Evolutionary conservation across 257 asterid species (phyloP).

Genomic region (Prunella vulgaris): DNA sequence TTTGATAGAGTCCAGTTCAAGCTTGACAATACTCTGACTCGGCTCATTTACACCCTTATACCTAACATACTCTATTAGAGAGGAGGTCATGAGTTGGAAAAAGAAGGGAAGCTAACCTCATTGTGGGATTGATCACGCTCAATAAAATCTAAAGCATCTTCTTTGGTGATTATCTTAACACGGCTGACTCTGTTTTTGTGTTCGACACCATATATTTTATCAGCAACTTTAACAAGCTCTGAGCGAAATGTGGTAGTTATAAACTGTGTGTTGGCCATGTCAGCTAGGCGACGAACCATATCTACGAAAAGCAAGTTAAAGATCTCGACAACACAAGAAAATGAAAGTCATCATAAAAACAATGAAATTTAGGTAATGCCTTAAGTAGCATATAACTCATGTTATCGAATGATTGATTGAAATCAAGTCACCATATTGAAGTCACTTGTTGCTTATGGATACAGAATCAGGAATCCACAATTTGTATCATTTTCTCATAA

Average conservation of each 20-base stretch:
- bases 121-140: slow-evolving; percentile 90
- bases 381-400: neutral
- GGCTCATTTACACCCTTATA: neutral
- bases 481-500: neutral
- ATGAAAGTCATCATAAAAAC: neutral
- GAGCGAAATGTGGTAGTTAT: slow-evolving; percentile 87
- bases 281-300: slow-evolving; percentile 94
- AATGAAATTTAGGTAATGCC: neutral
- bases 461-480: neutral
- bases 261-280: slow-evolving; percentile 80
- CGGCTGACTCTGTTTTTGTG: slow-evolving; percentile 89
- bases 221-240: slow-evolving; percentile 95
- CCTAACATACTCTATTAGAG: neutral
- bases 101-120: slow-evolving; percentile 36
- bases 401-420: neutral
- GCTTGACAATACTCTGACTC: neutral
- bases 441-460: neutral
- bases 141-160: slow-evolving; percentile 74
- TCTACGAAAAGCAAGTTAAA: slow-evolving; percentile 51
- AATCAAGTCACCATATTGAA: neutral
- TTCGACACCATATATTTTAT: slow-evolving; percentile 83
- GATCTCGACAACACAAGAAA: slow-evolving; percentile 20
- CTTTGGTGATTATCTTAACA: slow-evolving; percentile 62
- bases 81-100: neutral
- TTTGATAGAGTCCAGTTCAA: too few relatives aligned